A percentile compares a stretch with the other conserved stretches of the same genome.
Conservation (phyloP, 1,284 basidiomycete genomes). For the Polyporus tsugae region DNA sequence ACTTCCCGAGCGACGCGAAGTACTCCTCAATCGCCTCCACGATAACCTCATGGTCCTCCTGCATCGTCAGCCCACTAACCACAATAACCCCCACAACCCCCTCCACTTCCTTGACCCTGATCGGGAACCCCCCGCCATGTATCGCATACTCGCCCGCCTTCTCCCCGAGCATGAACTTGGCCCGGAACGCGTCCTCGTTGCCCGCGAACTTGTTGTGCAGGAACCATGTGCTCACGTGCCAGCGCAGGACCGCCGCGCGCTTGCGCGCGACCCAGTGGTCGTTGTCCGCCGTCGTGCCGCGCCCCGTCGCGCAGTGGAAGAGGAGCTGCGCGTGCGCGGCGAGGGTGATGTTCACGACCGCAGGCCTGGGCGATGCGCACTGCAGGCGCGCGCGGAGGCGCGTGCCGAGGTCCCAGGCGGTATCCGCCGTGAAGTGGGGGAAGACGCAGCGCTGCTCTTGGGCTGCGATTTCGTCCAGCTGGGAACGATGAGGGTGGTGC, state of each 20-base stretch:
- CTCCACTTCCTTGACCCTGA: slow-evolving; percentile 44
- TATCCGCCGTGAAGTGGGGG: slow-evolving; percentile 38
- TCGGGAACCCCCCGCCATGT: slow-evolving; percentile 47
- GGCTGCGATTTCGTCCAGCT: slow-evolving; percentile 31
- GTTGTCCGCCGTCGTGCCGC: slow-evolving; percentile 45
- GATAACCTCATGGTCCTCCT: slow-evolving; percentile 46
- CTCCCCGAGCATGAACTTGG: slow-evolving; percentile 38
- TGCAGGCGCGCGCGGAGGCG: slow-evolving; percentile 40
- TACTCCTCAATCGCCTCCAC: slow-evolving; percentile 44
- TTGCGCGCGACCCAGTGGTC: slow-evolving; percentile 48
- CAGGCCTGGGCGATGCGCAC: slow-evolving; percentile 33
- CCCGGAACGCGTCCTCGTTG: slow-evolving; percentile 36
- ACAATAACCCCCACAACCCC: slow-evolving; percentile 46
- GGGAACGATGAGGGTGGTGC: not conserved
- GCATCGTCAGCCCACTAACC: slow-evolving; percentile 44
- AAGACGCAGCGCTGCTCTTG: slow-evolving; percentile 34
- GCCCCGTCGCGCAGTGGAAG: slow-evolving; percentile 42
- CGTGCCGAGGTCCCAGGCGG: slow-evolving; percentile 44
- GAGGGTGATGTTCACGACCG: slow-evolving; percentile 41
- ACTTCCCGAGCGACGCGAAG: slow-evolving; percentile 32
- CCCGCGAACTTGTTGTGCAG: slow-evolving; percentile 39
- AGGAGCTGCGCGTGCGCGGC: slow-evolving; percentile 41
- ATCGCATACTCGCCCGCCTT: slow-evolving; percentile 41
- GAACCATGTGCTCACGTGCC: slow-evolving; percentile 40
- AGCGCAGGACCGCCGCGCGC: slow-evolving; percentile 45